phyloP scores from a whole-genome alignment of 371 early-diverging fungal genomes.

The Mortierella sp. region DNA sequence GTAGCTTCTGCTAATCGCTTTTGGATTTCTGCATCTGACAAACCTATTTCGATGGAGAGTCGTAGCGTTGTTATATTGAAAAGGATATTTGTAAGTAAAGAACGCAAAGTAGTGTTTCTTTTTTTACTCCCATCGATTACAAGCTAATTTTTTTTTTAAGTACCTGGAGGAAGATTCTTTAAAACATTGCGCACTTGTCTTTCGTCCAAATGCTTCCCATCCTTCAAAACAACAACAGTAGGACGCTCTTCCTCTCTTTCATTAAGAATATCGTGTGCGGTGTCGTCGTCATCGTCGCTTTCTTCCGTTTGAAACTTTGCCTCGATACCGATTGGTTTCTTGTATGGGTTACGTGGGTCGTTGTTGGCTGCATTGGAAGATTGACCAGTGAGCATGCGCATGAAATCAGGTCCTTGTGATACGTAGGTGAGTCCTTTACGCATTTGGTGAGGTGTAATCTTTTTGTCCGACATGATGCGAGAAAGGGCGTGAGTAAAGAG shows the following conservation, averaged over 20 bases:
- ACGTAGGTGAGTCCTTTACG: constrained; percentile 49
- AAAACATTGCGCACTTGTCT: constrained; percentile 48
- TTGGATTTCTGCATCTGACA: constrained; percentile 52
- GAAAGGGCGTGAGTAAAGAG: background rate
- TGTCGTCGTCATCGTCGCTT: constrained; percentile 48
- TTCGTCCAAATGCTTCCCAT: constrained; percentile 53
- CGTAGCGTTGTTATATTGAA: background rate
- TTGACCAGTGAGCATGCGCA: constrained; percentile 55
- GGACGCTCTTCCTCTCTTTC: constrained; percentile 52
- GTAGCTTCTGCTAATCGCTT: constrained; percentile 29
- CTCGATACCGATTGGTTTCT: constrained; percentile 53
- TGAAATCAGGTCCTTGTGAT: constrained; percentile 50
- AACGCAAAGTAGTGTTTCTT: too few relatives aligned
- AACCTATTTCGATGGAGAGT: constrained; percentile 15
- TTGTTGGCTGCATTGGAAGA: constrained; percentile 33
- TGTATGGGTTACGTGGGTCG: constrained; percentile 49
- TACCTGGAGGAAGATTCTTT: constrained; percentile 53
- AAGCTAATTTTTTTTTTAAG: too few relatives aligned
- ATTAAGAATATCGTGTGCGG: constrained; percentile 49
- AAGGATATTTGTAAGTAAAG: background rate
- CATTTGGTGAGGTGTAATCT: constrained; percentile 47
- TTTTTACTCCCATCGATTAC: too few relatives aligned
- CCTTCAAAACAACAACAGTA: constrained; percentile 51
- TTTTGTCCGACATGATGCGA: constrained; percentile 34
- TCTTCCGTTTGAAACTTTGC: constrained; percentile 47